Evolutionary conservation across 352 stramenopile genomes (phyloP).

Genomic region (Globisporangium okanoganense): DNA sequence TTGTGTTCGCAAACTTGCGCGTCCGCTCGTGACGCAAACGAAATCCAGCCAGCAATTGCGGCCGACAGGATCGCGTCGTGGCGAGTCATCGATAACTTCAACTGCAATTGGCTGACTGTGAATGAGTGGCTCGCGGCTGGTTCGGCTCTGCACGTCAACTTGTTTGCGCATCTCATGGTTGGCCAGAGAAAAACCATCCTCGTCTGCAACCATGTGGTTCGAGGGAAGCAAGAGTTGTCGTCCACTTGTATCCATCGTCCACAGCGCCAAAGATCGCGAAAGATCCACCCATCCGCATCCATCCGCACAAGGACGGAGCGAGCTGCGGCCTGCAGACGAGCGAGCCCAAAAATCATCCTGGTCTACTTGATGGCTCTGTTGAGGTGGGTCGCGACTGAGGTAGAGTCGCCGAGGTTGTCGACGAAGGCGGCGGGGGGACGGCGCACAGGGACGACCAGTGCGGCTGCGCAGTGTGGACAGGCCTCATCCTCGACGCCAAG

Average conservation of each 20-base stretch:
- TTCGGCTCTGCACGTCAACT: background rate
- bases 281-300: background rate
- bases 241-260: constrained; percentile 1
- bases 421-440: background rate
- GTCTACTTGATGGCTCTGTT: background rate
- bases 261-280: constrained; percentile 4
- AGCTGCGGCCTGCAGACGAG: constrained; percentile 10
- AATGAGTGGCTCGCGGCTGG: background rate
- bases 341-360: constrained; percentile 1
- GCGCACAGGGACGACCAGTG: constrained; percentile 28
- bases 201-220: constrained; percentile 7
- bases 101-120: background rate
- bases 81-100: constrained; percentile 5
- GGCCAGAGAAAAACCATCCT: background rate
- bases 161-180: constrained; percentile 5
- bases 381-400: background rate
- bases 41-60: background rate
- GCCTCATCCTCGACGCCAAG: constrained; percentile 51
- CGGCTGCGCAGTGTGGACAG: constrained; percentile 62
- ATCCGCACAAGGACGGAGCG: background rate
- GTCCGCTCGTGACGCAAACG: constrained; percentile 10
- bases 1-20: background rate
- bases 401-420: background rate
- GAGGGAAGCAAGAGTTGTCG: background rate
- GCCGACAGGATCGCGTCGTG: constrained; percentile 2